Evolutionary conservation across 1,284 basidiomycete genomes (phyloP), one percentile per base, ranked within the genome.

Genomic region (Apiotrichum mycotoxinovorans): DNA sequence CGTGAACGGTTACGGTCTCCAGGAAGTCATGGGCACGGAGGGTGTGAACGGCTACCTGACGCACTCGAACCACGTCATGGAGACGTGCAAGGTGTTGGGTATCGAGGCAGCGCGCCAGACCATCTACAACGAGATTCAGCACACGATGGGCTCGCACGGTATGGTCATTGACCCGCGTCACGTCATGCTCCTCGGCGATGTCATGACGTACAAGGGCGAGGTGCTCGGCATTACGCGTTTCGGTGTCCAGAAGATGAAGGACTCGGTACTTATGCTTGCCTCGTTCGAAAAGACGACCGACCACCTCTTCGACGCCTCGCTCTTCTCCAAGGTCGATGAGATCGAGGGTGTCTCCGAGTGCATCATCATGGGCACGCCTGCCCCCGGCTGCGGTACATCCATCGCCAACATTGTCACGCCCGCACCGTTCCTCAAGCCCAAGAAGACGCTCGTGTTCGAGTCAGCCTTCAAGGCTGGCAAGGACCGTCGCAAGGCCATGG

Each of bases 161-260:
- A 95, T 99, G 90, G 93, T 87, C 60, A 98, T 99, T 69, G 96
- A 99, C 76, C 95, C 95, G 57, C 89, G 96, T 55, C 96, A 99
- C 78, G 91, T 98, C 69, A 98, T 98, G 92, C 80, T 99, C 51
- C 83, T 99, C 14, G 96, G 94, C 47, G 96, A 99, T 75, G 92
- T 98, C 60, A 99, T 99, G 96, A 87, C 87, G 34, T 98, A 97
- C 81, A 99, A 99, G 85, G 96, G 96, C 54, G 95, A 98, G 76
- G 93, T 99, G 8, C 80, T 99, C 54, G 96, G 96, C 55, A 98
- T 99, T 76, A 99, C 96, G 11, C 88, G 96, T 23, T 98, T 98
- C 78, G 96, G 96, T 74, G 95, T 99, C n/a, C 92, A 95, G 25
- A 98, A 98, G 80, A 98, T 98, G 92, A 98, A 98, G 79, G 96